Conservation (phyloP, 2,329 filamentous ascomycete species). For the Ceratocystis colombiana region DNA sequence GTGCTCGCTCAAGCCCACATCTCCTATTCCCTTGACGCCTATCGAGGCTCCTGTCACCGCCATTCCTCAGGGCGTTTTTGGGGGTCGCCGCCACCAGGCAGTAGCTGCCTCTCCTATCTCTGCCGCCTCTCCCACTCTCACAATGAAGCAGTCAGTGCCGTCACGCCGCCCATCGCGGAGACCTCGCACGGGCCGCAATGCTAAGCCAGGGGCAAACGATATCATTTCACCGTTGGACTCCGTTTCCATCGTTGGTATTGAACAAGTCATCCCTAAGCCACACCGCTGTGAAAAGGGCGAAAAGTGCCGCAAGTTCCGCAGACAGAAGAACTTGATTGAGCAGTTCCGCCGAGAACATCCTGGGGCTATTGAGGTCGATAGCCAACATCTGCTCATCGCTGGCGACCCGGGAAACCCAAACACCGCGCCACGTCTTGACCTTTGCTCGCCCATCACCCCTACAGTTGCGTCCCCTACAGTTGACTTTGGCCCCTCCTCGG, state of each 20-base stretch:
- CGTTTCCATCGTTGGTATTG: constrained; percentile 83
- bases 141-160: not conserved
- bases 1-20: constrained; percentile 44
- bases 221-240: constrained; percentile 69
- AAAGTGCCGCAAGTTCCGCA: constrained; percentile 70
- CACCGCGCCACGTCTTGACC: constrained; percentile 39
- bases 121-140: constrained; percentile 26
- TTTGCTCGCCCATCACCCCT: constrained; percentile 24
- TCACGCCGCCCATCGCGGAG: constrained; percentile 19
- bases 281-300: constrained; percentile 81
- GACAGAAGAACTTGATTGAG: constrained; percentile 67
- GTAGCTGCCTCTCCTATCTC: not conserved
- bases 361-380: constrained; percentile 40
- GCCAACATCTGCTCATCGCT: constrained; percentile 62
- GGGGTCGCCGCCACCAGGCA: constrained; percentile 26
- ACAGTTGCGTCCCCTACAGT: constrained; percentile 14
- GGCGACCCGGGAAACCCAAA: constrained; percentile 69
- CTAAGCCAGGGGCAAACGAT: constrained; percentile 42
- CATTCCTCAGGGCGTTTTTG: constrained; percentile 34
- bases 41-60: constrained; percentile 49
- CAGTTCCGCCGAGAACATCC: constrained; percentile 68
- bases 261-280: constrained; percentile 74
- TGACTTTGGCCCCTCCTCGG: constrained; percentile 38
- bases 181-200: constrained; percentile 27
- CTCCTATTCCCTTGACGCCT: constrained; percentile 47